A percentile compares a stretch with the other conserved stretches of the same genome.
Conservation (phyloP, 2,329 filamentous ascomycete genomes). For the Calonectria hongkongensis region DNA sequence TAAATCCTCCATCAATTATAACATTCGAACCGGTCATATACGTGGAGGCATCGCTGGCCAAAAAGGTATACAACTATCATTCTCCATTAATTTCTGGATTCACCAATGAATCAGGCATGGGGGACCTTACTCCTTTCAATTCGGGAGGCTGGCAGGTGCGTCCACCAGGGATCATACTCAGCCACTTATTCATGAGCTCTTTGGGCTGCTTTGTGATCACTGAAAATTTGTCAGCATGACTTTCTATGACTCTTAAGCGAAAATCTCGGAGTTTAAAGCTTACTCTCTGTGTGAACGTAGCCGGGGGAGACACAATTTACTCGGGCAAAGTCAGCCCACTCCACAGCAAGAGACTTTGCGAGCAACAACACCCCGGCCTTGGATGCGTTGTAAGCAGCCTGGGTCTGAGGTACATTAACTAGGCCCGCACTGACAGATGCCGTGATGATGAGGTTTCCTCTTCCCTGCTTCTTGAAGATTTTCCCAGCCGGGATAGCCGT, state of each 20-base stretch:
- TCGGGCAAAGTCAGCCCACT: slow-evolving; percentile 82
- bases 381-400: slow-evolving; percentile 64
- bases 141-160: slow-evolving; percentile 26
- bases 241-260: too few species aligned
- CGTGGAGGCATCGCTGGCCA: slow-evolving; percentile 61
- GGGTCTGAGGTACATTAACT: slow-evolving; percentile 55
- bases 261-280: background rate
- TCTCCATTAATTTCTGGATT: background rate
- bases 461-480: slow-evolving; percentile 53
- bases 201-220: slow-evolving; percentile 35
- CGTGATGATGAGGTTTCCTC: slow-evolving; percentile 55
- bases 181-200: slow-evolving; percentile 35
- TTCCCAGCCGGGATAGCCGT: slow-evolving; percentile 50
- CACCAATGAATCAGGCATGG: too few species aligned
- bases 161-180: slow-evolving; percentile 32
- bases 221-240: background rate
- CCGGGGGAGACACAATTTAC: slow-evolving; percentile 82
- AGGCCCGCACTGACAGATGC: slow-evolving; percentile 47
- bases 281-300: slow-evolving; percentile 33
- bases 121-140: slow-evolving; percentile 26
- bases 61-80: slow-evolving; percentile 55
- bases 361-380: slow-evolving; percentile 64
- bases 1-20: slow-evolving; percentile 50
- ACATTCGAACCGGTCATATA: slow-evolving; percentile 61
- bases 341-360: slow-evolving; percentile 80